These are phyloP conservation scores for Cyclospora cayetanensis DNA, from an alignment of 169 alveolate species.

Conservation along the genomic window DNA sequence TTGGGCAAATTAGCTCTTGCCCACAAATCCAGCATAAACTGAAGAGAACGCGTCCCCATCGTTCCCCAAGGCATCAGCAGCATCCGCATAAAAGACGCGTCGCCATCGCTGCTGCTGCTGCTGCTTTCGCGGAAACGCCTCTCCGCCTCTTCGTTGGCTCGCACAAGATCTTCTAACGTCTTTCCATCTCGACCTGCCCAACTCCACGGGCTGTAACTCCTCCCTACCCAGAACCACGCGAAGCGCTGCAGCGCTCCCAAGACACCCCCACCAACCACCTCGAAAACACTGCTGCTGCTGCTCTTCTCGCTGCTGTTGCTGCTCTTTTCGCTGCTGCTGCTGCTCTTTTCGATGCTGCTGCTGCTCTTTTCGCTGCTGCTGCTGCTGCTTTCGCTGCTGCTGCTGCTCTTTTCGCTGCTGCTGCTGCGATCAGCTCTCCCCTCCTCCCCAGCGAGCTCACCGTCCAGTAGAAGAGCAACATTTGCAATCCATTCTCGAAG, in stretches of 20 bases:
- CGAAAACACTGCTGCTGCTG: too few species aligned
- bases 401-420: too few species aligned
- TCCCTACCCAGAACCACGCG: too few species aligned
- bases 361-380: neutral
- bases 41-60: neutral
- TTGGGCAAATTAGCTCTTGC: neutral
- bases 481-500: neutral
- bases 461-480: neutral
- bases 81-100: neutral
- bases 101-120: neutral
- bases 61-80: conserved; percentile 21
- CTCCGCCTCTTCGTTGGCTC: neutral
- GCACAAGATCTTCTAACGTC: neutral
- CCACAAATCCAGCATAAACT: neutral
- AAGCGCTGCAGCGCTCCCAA: neutral
- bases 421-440: too few species aligned
- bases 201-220: neutral
- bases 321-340: neutral
- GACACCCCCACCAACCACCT: too few species aligned
- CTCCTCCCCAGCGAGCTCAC: too few species aligned
- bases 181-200: neutral
- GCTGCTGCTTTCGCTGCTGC: neutral
- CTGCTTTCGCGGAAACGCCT: neutral
- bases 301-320: neutral
- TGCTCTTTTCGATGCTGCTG: conserved; percentile 5